phyloP scores from a whole-genome alignment of 306 rosid genomes.

The Oxytropis ochrocephala region DNA sequence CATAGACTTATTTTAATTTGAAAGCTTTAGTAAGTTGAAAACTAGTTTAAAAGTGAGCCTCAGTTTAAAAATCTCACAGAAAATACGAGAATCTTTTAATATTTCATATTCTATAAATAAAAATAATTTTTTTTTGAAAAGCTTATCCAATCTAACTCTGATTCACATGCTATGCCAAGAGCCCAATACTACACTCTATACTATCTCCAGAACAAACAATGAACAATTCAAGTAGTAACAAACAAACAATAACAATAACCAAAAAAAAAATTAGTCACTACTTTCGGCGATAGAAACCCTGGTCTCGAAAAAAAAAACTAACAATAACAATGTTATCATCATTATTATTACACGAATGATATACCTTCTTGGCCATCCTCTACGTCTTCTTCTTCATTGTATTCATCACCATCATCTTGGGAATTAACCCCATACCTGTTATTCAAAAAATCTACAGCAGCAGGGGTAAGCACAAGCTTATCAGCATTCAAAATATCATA shows the following conservation, averaged over 20 bases:
- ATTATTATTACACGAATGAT: conserved; percentile 1
- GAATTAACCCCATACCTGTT: conserved; percentile 56
- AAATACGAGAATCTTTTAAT: neutral
- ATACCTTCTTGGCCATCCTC: conserved; percentile 34
- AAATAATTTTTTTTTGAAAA: neutral
- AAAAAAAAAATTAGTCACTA: too few relatives aligned
- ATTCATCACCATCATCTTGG: conserved; percentile 32
- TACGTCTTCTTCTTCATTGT: conserved; percentile 24
- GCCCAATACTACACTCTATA: neutral
- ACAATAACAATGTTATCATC: neutral
- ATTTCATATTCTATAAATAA: neutral
- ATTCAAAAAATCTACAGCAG: conserved; percentile 71
- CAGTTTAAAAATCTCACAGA: neutral
- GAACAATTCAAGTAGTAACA: neutral
- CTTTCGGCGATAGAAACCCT: too few relatives aligned
- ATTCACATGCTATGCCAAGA: neutral
- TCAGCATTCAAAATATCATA: conserved; percentile 82
- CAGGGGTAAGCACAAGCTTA: conserved; percentile 67
- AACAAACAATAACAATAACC: neutral
- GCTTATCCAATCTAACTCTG: neutral
- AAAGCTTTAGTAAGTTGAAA: too few relatives aligned
- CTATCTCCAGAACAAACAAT: neutral
- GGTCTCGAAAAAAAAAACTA: too few relatives aligned
- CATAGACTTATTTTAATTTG: too few relatives aligned
- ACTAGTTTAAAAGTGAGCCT: neutral